phyloP scores from a whole-genome alignment of 257 asterid genomes.

The Scutellaria minor region DNA sequence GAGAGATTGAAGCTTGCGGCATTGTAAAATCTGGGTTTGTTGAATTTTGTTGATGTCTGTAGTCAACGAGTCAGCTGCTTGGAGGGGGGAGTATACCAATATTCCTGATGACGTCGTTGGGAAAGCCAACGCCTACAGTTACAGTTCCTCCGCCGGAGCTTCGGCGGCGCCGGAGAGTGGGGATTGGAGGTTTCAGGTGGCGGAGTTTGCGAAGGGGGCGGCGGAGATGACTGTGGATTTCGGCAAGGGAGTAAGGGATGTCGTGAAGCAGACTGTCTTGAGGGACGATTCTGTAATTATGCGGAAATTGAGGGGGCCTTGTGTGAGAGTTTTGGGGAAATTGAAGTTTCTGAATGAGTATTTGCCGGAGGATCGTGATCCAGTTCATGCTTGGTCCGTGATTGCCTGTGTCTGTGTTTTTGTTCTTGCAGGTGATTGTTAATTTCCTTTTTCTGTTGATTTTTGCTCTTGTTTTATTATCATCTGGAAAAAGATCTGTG shows the following conservation, averaged over 20 bases:
- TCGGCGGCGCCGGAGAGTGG: conserved; percentile 28
- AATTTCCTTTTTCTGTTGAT: neutral
- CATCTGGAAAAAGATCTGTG: neutral
- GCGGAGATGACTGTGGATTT: conserved; percentile 94
- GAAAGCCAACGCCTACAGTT: conserved; percentile 32
- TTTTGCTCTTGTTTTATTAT: neutral
- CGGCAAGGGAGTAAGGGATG: conserved; percentile 93
- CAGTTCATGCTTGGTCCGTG: conserved; percentile 80
- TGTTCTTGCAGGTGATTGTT: conserved; percentile 61
- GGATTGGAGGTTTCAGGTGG: conserved; percentile 72
- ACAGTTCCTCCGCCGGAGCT: conserved; percentile 33
- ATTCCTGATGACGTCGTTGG: conserved; percentile 38
- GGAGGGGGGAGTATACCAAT: conserved; percentile 42
- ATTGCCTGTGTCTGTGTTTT: conserved; percentile 58
- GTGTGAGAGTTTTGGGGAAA: conserved; percentile 46
- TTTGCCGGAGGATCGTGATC: conserved; percentile 99
- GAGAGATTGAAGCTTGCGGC: conserved; percentile 42
- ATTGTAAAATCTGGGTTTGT: conserved; percentile 31
- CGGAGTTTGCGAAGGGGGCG: conserved; percentile 90
- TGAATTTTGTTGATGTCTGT: conserved; percentile 52
- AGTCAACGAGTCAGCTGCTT: conserved; percentile 63
- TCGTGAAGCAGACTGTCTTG: conserved; percentile 76
- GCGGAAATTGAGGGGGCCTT: conserved; percentile 74
- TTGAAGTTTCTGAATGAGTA: conserved; percentile 78
- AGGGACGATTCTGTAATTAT: conserved; percentile 82